phyloP scores from a whole-genome alignment of 2,329 filamentous ascomycete species.

The Diplodia scrobiculata region DNA sequence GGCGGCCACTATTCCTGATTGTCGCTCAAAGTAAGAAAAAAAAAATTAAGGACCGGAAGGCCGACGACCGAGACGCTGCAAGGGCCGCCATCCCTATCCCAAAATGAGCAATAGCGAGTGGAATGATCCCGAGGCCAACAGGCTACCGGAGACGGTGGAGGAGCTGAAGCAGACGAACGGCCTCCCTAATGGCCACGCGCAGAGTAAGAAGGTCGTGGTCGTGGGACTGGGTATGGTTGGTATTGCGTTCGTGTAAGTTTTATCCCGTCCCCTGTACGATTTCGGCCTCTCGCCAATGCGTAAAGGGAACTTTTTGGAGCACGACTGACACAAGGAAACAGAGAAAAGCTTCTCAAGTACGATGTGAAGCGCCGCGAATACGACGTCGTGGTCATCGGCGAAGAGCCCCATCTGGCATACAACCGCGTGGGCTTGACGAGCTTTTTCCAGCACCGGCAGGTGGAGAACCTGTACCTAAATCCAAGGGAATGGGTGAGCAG shows the following conservation, averaged over 20 bases:
- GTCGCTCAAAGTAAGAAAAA: not conserved
- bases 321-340: conserved; percentile 41
- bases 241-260: conserved; percentile 78
- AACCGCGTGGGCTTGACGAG: conserved; percentile 87
- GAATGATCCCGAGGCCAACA: conserved; percentile 52
- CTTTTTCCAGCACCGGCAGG: conserved; percentile 82
- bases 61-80: not conserved
- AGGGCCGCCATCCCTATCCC: not conserved
- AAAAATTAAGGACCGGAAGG: not conserved
- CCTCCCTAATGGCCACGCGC: conserved; percentile 36
- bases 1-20: not conserved
- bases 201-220: conserved; percentile 71
- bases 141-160: conserved; percentile 49
- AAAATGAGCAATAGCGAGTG: conserved; percentile 50
- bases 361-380: conserved; percentile 76
- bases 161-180: conserved; percentile 38
- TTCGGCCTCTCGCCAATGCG: no score
- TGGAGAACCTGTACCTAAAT: conserved; percentile 87
- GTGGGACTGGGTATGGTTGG: conserved; percentile 92
- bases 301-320: not conserved
- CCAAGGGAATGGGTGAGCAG: conserved; percentile 72
- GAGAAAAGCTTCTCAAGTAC: conserved; percentile 85
- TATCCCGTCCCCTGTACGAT: not conserved
- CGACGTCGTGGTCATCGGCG: conserved; percentile 80
- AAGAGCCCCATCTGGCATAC: conserved; percentile 85